phyloP scores from a whole-genome alignment of 2,329 filamentous ascomycete species.

The Thielaviopsis ethacetica region DNA sequence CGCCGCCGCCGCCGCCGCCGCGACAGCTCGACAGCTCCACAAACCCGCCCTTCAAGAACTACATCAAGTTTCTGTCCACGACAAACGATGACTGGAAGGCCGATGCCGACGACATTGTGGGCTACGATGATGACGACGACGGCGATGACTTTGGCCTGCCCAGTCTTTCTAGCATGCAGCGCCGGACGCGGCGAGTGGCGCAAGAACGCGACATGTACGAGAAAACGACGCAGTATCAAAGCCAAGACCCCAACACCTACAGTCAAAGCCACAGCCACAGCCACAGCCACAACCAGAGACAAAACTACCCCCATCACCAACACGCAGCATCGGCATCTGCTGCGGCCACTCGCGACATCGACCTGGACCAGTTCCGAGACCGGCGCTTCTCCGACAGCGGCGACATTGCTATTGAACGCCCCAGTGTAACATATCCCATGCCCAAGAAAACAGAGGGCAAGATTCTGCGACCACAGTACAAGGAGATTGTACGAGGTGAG shows the following conservation, averaged over 20 bases:
- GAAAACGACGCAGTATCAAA: not conserved
- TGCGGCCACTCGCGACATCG: not conserved
- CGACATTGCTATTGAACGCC: constrained; percentile 85
- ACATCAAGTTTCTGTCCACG: constrained; percentile 66
- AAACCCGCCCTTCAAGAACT: constrained; percentile 55
- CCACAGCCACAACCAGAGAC: not conserved
- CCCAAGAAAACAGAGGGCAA: constrained; percentile 86
- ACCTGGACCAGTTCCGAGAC: constrained; percentile 22
- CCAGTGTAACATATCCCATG: constrained; percentile 66
- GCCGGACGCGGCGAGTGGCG: constrained; percentile 39
- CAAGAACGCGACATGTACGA: not conserved
- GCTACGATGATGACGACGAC: constrained; percentile 69
- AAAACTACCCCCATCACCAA: not conserved
- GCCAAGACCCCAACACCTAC: not conserved
- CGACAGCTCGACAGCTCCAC: constrained; percentile 34
- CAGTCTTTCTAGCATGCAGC: constrained; percentile 79
- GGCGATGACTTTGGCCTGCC: constrained; percentile 93
- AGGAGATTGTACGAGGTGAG: constrained; percentile 69
- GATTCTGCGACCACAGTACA: constrained; percentile 91
- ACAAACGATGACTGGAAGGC: constrained; percentile 71
- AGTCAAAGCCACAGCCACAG: too few relatives aligned
- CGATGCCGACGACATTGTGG: constrained; percentile 60
- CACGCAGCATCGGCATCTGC: not conserved
- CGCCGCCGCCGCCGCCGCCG: constrained; percentile 35
- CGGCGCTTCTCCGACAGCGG: constrained; percentile 67